phyloP scores from a whole-genome alignment of 148 eudicot genomes.

The Limonium bicolor region DNA sequence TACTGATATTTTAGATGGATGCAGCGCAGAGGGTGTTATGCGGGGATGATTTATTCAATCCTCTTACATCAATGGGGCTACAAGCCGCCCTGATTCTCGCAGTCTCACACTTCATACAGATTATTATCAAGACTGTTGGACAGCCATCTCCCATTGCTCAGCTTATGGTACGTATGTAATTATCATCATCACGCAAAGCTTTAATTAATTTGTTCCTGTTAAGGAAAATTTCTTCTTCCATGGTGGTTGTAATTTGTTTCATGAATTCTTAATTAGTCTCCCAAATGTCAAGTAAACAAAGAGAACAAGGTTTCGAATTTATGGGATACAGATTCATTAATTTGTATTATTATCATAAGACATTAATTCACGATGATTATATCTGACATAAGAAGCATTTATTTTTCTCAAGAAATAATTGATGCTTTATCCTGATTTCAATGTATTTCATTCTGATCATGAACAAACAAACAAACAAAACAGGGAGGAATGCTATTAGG shows the following conservation, averaged over 20 bases:
- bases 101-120: slow-evolving; percentile 58
- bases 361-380: not conserved
- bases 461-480: not conserved
- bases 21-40: slow-evolving; percentile 30
- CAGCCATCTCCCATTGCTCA: slow-evolving; percentile 80
- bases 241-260: not conserved
- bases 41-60: slow-evolving; percentile 52
- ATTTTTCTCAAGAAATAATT: not conserved
- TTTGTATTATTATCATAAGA: no score
- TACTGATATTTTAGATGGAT: no score
- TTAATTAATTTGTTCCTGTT: not conserved
- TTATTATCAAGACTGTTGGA: slow-evolving; percentile 56
- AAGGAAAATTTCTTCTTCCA: not conserved
- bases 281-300: no score
- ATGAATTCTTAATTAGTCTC: not conserved
- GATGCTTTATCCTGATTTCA: not conserved
- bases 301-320: no score
- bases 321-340: no score
- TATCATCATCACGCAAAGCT: not conserved
- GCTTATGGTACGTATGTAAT: slow-evolving; percentile 63
- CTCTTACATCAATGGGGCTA: slow-evolving; percentile 50
- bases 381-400: not conserved
- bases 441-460: not conserved
- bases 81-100: slow-evolving; percentile 63
- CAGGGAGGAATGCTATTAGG: slow-evolving; percentile 86